Base-by-base conservation (phyloP, 2,329 filamentous ascomycete genomes). In the Colletotrichum abscissum region DNA sequence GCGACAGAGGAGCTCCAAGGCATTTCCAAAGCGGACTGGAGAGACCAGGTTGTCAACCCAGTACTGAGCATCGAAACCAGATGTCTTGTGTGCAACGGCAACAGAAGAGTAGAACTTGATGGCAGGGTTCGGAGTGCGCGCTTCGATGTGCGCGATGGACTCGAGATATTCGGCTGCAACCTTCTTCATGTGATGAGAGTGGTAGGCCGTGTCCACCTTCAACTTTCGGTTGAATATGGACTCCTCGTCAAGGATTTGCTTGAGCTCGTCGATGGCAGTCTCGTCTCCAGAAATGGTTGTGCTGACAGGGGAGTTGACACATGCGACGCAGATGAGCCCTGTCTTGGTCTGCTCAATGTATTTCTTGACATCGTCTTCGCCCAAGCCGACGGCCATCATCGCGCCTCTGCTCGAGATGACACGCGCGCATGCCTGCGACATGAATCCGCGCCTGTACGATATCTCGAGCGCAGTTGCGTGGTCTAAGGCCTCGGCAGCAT, bases 331-430 rank as follows among this genome's bases (percentile, higher is more conserved):
- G 30, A 80, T 67, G 8, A 75, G 70, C 12, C 74, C 56, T 2
- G 77, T 62, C 4, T 74, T 74, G 9, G 73, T 22, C 46, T 22
- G 66, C 4, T 54, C 42, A 6, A 64, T 6, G 16, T 28, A 60
- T 30, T 79, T 78, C 73, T 82, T 82, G n/a, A 84, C 81, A 46
- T 85, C 83, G 67, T 83, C 81, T n/a, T 84, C 81, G 55, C 80
- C 83, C 3, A 82, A 82, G 2, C 87, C 89, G 4, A 89, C 87
- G 1, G 89, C 89, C 78, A 90, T 83, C 89, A 91, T 91, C 9
- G 84, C 80, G 0, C 89, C 88, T 6, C 80, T 55, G 81, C 69
- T 8, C 77, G 76, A 65, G 9, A 69, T 22, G 55, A 2, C 74
- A 63, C 38, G 85, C 4, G 76, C 77, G 1, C 30, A 54, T 8